phyloP scores from a whole-genome alignment of 345 rosid genomes.

The Eutrema japonicum region DNA sequence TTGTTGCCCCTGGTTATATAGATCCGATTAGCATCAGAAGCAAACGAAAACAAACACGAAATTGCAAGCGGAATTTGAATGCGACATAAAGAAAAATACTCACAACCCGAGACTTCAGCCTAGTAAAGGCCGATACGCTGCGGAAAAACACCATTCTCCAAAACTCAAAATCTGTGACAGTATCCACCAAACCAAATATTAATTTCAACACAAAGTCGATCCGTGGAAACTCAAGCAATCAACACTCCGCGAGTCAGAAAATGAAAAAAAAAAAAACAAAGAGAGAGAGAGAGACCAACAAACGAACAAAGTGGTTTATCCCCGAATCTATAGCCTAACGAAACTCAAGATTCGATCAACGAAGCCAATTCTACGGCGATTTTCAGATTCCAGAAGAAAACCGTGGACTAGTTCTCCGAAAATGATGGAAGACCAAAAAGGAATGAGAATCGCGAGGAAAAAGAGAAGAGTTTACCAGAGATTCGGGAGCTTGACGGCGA shows the following conservation, averaged over 20 bases:
- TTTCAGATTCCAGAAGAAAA: slow-evolving; percentile 15
- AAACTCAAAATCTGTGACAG: slow-evolving; percentile 36
- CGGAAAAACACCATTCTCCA: slow-evolving; percentile 71
- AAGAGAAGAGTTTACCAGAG: slow-evolving; percentile 32
- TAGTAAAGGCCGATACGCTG: slow-evolving; percentile 61
- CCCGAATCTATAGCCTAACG: not conserved
- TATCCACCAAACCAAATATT: slow-evolving; percentile 29
- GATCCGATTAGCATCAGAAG: slow-evolving; percentile 27
- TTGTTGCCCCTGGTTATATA: slow-evolving; percentile 57
- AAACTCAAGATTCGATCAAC: slow-evolving; percentile 25
- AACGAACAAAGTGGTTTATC: not conserved
- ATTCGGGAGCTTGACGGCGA: slow-evolving; percentile 37
- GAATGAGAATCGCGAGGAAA: slow-evolving; percentile 20
- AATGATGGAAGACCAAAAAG: not conserved
- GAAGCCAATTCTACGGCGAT: slow-evolving; percentile 7
- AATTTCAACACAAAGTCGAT: slow-evolving; percentile 13
- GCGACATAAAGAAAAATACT: slow-evolving; percentile 24
- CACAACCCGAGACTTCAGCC: slow-evolving; percentile 72
- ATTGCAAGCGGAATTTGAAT: not conserved
- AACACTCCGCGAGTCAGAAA: slow-evolving; percentile 9
- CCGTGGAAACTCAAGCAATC: slow-evolving; percentile 22
- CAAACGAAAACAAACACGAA: slow-evolving; percentile 1
- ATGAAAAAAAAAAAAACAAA: too few species aligned
- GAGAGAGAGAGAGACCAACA: too few species aligned
- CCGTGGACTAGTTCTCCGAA: slow-evolving; percentile 20